Evolutionary conservation across 192 early-diverging fungal species (phyloP).

Genomic region (Coemansia sp.): DNA sequence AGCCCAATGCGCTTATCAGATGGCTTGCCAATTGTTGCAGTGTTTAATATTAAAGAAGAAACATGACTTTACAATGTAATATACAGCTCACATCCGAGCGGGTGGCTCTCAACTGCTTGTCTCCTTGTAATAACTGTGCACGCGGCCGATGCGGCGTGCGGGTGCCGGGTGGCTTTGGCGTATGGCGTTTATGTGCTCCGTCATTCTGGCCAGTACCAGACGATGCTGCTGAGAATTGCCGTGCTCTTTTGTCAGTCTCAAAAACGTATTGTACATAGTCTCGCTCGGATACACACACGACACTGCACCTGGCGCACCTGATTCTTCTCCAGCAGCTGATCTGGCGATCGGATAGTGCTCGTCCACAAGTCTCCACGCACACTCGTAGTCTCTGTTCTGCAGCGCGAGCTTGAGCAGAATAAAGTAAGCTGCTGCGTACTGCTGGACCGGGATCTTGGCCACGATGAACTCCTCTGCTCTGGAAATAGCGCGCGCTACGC

Average conservation of each 20-base stretch:
- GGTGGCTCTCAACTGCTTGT: neutral
- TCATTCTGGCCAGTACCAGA: slow-evolving; percentile 28
- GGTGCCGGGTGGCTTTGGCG: neutral
- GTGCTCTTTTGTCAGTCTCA: slow-evolving; percentile 12
- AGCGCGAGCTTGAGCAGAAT: slow-evolving; percentile 21
- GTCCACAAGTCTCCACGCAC: slow-evolving; percentile 25
- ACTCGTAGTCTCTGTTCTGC: slow-evolving; percentile 11
- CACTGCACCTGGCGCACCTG: neutral
- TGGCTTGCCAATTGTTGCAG: neutral
- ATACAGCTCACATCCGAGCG: no score
- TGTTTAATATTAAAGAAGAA: neutral
- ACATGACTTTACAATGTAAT: neutral
- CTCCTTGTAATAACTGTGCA: slow-evolving; percentile 6
- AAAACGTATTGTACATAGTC: slow-evolving; percentile 29
- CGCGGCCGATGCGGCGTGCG: slow-evolving; percentile 19
- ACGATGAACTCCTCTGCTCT: slow-evolving; percentile 20
- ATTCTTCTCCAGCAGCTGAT: neutral
- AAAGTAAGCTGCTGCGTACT: slow-evolving; percentile 18
- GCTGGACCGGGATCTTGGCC: slow-evolving; percentile 24
- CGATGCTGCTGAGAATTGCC: slow-evolving; percentile 26
- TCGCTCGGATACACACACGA: slow-evolving; percentile 27
- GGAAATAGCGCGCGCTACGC: neutral
- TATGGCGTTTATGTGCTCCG: slow-evolving; percentile 17
- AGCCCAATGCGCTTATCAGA: neutral
- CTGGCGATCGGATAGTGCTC: slow-evolving; percentile 23